Evolutionary conservation across 1,139 yeast genomes (phyloP).

Genomic region (Geotrichum macrosporum): DNA sequence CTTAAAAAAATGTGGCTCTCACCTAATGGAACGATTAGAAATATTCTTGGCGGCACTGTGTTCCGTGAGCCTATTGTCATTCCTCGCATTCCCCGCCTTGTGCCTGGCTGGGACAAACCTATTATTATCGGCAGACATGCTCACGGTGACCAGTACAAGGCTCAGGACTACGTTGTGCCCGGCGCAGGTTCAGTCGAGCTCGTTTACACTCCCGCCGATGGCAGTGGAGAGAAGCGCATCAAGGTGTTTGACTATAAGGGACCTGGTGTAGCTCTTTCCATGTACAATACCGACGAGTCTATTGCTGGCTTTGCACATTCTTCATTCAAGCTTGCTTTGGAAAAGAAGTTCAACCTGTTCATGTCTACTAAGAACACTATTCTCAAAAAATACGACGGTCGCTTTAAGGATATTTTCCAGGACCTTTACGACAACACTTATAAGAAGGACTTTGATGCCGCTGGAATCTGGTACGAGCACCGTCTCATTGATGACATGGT

Average conservation of each 20-base stretch:
- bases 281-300: slow-evolving; percentile 94
- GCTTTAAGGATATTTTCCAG: slow-evolving; percentile 90
- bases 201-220: slow-evolving; percentile 66
- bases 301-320: slow-evolving; percentile 87
- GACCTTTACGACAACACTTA: slow-evolving; percentile 67
- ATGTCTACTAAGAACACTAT: slow-evolving; percentile 92
- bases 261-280: slow-evolving; percentile 83
- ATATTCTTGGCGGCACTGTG: slow-evolving; percentile 91
- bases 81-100: slow-evolving; percentile 79
- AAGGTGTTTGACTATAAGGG: slow-evolving; percentile 69
- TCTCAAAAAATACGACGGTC: slow-evolving; percentile 87
- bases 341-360: slow-evolving; percentile 71
- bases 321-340: slow-evolving; percentile 82
- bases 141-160: slow-evolving; percentile 94
- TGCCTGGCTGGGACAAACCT: slow-evolving; percentile 92
- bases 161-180: slow-evolving; percentile 76
- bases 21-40: slow-evolving; percentile 95
- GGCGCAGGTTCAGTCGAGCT: slow-evolving; percentile 75
- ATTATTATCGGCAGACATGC: slow-evolving; percentile 97
- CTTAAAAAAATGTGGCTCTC: slow-evolving; percentile 96
- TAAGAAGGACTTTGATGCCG: slow-evolving; percentile 63
- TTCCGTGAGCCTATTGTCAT: slow-evolving; percentile 95
- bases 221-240: slow-evolving; percentile 55
- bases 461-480: slow-evolving; percentile 92
- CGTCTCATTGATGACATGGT: slow-evolving; percentile 97